Evolutionary conservation across 768 basidiomycete genomes (phyloP).

Genomic region (Termitomyces sp.): DNA sequence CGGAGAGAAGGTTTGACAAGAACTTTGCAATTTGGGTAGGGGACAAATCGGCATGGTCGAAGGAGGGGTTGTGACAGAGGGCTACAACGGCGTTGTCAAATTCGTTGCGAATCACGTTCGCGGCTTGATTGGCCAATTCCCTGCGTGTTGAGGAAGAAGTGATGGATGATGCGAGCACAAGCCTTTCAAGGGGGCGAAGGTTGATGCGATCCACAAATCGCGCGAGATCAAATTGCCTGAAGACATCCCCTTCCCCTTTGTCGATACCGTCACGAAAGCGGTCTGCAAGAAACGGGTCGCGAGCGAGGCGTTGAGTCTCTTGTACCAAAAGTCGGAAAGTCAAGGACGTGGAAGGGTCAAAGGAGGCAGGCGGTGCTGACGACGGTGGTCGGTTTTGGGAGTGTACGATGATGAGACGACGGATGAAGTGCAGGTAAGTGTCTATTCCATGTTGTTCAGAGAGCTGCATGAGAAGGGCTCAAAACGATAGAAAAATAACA

Average conservation of each 20-base stretch:
- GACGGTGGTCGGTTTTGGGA: conserved; percentile 69
- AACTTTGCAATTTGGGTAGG: conserved; percentile 74
- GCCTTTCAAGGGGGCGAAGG: conserved; percentile 71
- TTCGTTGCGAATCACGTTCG: conserved; percentile 64
- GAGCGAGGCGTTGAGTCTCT: conserved; percentile 84
- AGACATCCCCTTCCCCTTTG: conserved; percentile 80
- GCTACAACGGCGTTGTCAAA: conserved; percentile 77
- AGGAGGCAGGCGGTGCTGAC: conserved; percentile 53
- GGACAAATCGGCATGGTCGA: conserved; percentile 76
- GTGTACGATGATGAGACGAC: conserved; percentile 81
- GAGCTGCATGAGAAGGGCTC: conserved; percentile 49
- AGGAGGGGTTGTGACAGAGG: conserved; percentile 74
- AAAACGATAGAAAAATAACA: conserved; percentile 8
- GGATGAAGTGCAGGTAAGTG: conserved; percentile 96
- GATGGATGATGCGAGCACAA: conserved; percentile 74
- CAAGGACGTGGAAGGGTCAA: conserved; percentile 71
- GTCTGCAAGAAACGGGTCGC: conserved; percentile 87
- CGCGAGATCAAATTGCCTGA: conserved; percentile 77
- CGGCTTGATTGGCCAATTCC: conserved; percentile 61
- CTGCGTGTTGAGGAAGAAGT: conserved; percentile 53
- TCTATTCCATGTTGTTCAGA: conserved; percentile 96
- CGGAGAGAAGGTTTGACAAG: conserved; percentile 74
- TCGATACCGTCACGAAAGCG: conserved; percentile 88
- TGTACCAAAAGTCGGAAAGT: conserved; percentile 84
- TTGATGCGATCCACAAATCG: conserved; percentile 82